Evolutionary conservation across 2,329 filamentous ascomycete genomes (phyloP), one percentile per base, ranked within the genome.

Genomic region (Ophiostoma angusticollis): DNA sequence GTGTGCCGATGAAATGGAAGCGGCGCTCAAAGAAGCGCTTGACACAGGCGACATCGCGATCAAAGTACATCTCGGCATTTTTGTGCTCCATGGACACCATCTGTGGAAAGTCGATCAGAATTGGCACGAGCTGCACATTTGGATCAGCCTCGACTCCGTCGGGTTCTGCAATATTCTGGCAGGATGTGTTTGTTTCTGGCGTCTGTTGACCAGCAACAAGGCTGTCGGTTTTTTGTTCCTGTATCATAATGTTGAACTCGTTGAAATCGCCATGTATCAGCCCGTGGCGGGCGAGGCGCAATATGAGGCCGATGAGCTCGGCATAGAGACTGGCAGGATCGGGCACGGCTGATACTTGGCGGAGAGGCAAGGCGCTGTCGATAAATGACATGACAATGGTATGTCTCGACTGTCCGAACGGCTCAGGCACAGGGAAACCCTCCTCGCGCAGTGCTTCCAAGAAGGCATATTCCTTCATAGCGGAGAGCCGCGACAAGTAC

Each of bases 221-320:
- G 57, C 94, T 85, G 54, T 89, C 47, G 16, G 50, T 49, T 39
- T 56, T 64, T 40, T 68, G 74, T 57, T 96, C 89, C 55, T 91
- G 85, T 56, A 98, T 78, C 24, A 98, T 66, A 47, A 98, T 89
- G 58, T 98, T 98, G 70, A 98, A 98, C 59, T 98, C 93, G 64
- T 98, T 98, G 65, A 93, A 98, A 57, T 98, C 91, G 45, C 91
- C 91, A 56, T 98, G 91, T 45, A 98, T 98, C 34, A 98, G 65
- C 6, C 91, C 91, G 49, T 87, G 78, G 45, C 76, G 76, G 6
- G 91, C 89, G 29, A 98, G 68, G 21, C 78, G 74, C 31, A 98
- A 65, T 40, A 98, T 85, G 50, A 95, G 73, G 30, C 76, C 71
- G 53, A 98, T 93, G 24, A 98, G 66, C 44, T 96, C 85, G n/a